Conservation (phyloP, 73 alveolate genomes). For the Tetrahymena borealis region DNA sequence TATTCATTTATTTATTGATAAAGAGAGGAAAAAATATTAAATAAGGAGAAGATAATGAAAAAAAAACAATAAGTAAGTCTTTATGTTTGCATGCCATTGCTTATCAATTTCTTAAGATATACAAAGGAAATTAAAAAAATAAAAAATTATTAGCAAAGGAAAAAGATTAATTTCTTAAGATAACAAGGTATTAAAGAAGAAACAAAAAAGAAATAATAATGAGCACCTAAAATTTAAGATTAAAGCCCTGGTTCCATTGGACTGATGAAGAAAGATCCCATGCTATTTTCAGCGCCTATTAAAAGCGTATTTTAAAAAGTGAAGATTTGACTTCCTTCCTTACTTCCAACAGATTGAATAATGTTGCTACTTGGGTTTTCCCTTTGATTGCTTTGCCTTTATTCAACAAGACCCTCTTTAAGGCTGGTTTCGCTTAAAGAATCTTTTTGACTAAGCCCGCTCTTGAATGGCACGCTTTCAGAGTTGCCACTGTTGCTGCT, state of each 20-base stretch:
- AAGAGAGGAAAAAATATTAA: background rate
- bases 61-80: background rate
- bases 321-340: background rate
- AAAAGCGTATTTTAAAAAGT: conserved; percentile 11
- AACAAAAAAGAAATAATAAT: background rate
- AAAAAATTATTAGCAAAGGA: background rate
- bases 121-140: background rate
- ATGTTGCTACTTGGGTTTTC: background rate
- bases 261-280: conserved; percentile 37
- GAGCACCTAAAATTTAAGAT: background rate
- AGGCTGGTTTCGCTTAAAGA: background rate
- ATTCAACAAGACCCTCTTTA: background rate
- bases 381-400: background rate
- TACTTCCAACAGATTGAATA: background rate
- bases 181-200: background rate
- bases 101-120: background rate
- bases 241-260: conserved; percentile 19
- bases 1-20: too few relatives aligned
- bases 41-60: background rate
- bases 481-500: background rate
- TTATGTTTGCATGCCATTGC: background rate
- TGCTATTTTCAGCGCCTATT: conserved; percentile 11
- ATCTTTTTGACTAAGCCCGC: background rate
- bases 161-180: background rate
- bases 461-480: background rate